Base-by-base conservation (phyloP, 225 moss, liverwort and hornwort species). In the Sphagnum contortum region DNA sequence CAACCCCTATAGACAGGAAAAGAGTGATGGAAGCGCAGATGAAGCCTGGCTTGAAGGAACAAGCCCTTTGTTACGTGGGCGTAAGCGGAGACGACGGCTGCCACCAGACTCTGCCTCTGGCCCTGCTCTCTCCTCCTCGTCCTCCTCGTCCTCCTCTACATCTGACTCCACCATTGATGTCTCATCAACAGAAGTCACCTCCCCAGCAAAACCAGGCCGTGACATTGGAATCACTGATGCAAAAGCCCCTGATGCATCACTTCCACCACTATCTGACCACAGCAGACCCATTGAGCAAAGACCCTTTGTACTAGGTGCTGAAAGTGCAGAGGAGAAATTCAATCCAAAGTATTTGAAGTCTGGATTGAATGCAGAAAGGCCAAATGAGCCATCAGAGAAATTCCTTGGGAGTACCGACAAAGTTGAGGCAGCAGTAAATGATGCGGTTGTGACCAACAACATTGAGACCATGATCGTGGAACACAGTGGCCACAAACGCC, bases 31-130 rank as follows among this genome's bases (percentile, higher is more conserved):
- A 66, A 93, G 93, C 55, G 98, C 93, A 60, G 98, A 98, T 75
- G 98, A 98, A 80, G 93, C 91, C 59, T 98, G 98, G 98, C 81
- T 93, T 73, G 98, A 98, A 71, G 93, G 98, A 10, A 80, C 98
- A 45, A 89, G 93, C 55, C 90, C 91, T 47, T 77, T 83, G 59
- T 73, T 84, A 14, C 82, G 80, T 66, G 79, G 93, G 61, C 84
- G 86, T 61, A 79, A 91, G 60, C 93, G 89, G 76, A 67, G 81
- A 48, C 78, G 91, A 65, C 71, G 83, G n/a, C 87, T 89, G 64
- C 74, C 73, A 11, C 75, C 78, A 54, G 78, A 78, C 48, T 52
- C 71, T 64, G 91, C 89, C 49, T 81, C 84, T 44, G 74, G 80
- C 66, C 73, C 82, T 57, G 78, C 82, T 58, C 85, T 86, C 45